Evolutionary conservation across 192 early-diverging fungal species (phyloP).

Genomic region (Lobosporangium transversale): DNA sequence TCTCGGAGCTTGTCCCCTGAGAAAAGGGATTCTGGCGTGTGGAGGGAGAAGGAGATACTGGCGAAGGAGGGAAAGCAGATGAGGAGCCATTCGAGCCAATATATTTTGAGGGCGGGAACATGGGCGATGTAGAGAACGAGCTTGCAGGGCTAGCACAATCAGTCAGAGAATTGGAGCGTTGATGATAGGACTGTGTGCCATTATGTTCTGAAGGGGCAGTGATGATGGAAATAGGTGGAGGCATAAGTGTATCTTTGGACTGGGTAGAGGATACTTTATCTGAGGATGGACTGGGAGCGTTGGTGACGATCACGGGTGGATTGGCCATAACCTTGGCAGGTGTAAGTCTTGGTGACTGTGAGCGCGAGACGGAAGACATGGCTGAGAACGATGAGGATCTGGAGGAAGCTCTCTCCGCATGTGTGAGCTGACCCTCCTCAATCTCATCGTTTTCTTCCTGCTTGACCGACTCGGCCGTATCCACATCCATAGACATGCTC

Average conservation of each 20-base stretch:
- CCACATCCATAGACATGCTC: constrained; percentile 36
- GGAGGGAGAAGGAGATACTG: constrained; percentile 30
- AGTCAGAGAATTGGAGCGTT: constrained; percentile 2
- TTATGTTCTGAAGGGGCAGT: constrained; percentile 10
- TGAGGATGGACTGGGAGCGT: constrained; percentile 30
- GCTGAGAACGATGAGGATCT: constrained; percentile 4
- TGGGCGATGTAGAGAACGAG: constrained; percentile 35
- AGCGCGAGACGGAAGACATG: background rate
- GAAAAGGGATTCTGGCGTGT: constrained; percentile 26
- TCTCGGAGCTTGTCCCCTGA: background rate
- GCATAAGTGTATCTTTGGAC: constrained; percentile 17
- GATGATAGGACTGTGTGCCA: background rate
- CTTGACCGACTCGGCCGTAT: constrained; percentile 6
- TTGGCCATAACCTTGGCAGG: constrained; percentile 12
- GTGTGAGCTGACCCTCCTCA: constrained; percentile 5
- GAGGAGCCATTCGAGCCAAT: background rate
- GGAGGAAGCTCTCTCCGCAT: background rate
- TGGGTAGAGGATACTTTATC: constrained; percentile 2
- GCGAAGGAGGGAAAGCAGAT: constrained; percentile 29
- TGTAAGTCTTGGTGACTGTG: constrained; percentile 23
- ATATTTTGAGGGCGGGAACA: constrained; percentile 26
- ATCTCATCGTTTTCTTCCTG: constrained; percentile 16
- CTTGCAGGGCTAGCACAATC: constrained; percentile 10
- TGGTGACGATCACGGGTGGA: constrained; percentile 32
- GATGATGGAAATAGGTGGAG: constrained; percentile 34